Evolutionary conservation across 805 yeast genomes (phyloP), one percentile per base, ranked within the genome.

Genomic region (Starmerella etchellsii): DNA sequence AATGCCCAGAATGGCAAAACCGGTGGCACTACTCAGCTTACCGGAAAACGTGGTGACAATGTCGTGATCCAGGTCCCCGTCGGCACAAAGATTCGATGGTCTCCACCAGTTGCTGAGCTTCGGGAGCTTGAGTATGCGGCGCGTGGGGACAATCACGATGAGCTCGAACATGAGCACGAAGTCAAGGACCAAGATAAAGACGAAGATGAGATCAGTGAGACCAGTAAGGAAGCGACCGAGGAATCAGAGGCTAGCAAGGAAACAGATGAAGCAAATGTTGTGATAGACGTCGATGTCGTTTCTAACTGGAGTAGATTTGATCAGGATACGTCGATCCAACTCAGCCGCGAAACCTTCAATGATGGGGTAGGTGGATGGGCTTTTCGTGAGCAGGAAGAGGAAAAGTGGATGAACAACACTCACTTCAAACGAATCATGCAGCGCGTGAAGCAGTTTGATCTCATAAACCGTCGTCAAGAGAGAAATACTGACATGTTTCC

Each of bases 11-110:
- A 70, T 46, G 98, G 98, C 2, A 61, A 60, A 5, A 57, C 68
- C 18, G 98, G 98, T 1, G 73, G 72, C 21, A 68, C 77, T 0
- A 71, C 73, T 10, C 96, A 88, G 55, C 60, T 84, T 47, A 88
- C 85, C 58, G 98, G 98, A n/a, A 70, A 74, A 36, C 69, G 70
- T 24, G 98, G 97, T 5, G 71, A 70, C 19, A 94, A 85, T 57
- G 63, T 84, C 13, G 61, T 87, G 25, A 68, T 91, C 2, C 78
- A 80, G 23, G 94, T 91, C 1, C 98, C 98, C 0, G 81, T 82
- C 4, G 98, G 98, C 1, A 91, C 98, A 0, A 70, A 77, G 1
- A 68, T 91, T 15, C 69, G 76, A 48, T 85, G 95, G 94, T 25
- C 52, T 1, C 56, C 54, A 3, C 43, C 47, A 1, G 18, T 44